A percentile compares a stretch with the other conserved stretches of the same genome.
Evolutionary conservation across 2,329 filamentous ascomycete genomes (phyloP).

Genomic region (Laburnicola sp.): DNA sequence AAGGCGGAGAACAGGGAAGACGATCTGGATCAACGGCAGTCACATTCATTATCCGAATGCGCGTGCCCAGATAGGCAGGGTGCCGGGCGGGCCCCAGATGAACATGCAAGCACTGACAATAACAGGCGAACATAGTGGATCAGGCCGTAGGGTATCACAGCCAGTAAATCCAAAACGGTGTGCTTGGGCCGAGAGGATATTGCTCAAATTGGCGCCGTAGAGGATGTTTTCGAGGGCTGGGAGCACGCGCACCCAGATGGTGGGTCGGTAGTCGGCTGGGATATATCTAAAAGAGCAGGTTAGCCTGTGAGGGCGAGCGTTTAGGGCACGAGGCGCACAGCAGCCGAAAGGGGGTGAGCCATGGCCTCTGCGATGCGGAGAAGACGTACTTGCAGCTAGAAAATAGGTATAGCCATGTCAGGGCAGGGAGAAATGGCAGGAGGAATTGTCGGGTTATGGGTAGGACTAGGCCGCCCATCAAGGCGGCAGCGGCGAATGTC

Average conservation of each 20-base stretch:
- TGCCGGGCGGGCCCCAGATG: slow-evolving; percentile 84
- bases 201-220: slow-evolving; percentile 93
- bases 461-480: slow-evolving; percentile 72
- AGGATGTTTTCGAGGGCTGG: slow-evolving; percentile 95
- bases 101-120: slow-evolving; percentile 80
- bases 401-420: slow-evolving; percentile 87
- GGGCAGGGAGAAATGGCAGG: slow-evolving; percentile 80
- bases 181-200: slow-evolving; percentile 90
- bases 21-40: slow-evolving; percentile 84
- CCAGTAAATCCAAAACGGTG: slow-evolving; percentile 79
- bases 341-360: slow-evolving; percentile 12
- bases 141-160: slow-evolving; percentile 91
- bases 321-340: slow-evolving; percentile 8
- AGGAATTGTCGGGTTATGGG: slow-evolving; percentile 90
- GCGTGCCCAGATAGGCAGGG: slow-evolving; percentile 79
- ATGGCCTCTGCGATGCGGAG: slow-evolving; percentile 9
- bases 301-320: slow-evolving; percentile 22
- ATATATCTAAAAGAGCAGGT: slow-evolving; percentile 68
- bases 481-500: slow-evolving; percentile 67
- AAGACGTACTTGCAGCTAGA: slow-evolving; percentile 83
- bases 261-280: slow-evolving; percentile 81
- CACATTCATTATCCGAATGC: slow-evolving; percentile 93
- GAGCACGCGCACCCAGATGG: slow-evolving; percentile 93
- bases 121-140: slow-evolving; percentile 87
- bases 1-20: slow-evolving; percentile 92